These are phyloP conservation scores for Sphaerulina musiva DNA, from an alignment of 2,329 filamentous ascomycete species.

Conservation along the genomic window DNA sequence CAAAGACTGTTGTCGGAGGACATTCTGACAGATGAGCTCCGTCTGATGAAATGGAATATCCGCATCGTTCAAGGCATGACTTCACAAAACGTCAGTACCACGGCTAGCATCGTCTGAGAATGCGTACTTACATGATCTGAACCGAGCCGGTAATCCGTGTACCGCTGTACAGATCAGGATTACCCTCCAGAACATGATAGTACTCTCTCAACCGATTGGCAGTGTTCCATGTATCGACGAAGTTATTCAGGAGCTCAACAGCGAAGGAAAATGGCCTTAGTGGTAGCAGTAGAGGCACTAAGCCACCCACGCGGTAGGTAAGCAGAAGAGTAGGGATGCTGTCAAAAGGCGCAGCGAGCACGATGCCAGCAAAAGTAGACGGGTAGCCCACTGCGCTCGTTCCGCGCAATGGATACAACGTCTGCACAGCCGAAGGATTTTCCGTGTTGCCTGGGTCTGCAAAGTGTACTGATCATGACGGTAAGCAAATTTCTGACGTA, in stretches of 20 bases:
- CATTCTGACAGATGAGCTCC: conserved; percentile 56
- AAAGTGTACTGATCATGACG: conserved; percentile 49
- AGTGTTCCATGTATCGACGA: conserved; percentile 79
- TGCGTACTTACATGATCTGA: conserved; percentile 49
- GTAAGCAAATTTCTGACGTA: not conserved
- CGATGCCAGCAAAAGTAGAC: conserved; percentile 67
- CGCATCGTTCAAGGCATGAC: conserved; percentile 69
- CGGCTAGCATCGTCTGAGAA: not conserved
- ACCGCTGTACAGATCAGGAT: conserved; percentile 33
- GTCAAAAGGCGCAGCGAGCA: conserved; percentile 75
- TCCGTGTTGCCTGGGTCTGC: conserved; percentile 30
- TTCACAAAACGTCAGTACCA: not conserved
- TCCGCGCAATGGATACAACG: not conserved
- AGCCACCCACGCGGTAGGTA: conserved; percentile 70
- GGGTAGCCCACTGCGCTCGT: conserved; percentile 6
- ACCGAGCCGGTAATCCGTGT: conserved; percentile 43
- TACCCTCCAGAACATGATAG: conserved; percentile 48
- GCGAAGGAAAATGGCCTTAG: conserved; percentile 61
- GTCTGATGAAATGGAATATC: conserved; percentile 74
- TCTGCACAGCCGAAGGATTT: conserved; percentile 13
- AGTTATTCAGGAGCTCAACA: conserved; percentile 53
- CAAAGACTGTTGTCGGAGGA: conserved; percentile 47
- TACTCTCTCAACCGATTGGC: conserved; percentile 58
- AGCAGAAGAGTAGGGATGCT: conserved; percentile 65
- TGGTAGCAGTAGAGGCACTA: conserved; percentile 72